phyloP scores from a whole-genome alignment of 1,139 yeast species.

The Candida albicans region DNA sequence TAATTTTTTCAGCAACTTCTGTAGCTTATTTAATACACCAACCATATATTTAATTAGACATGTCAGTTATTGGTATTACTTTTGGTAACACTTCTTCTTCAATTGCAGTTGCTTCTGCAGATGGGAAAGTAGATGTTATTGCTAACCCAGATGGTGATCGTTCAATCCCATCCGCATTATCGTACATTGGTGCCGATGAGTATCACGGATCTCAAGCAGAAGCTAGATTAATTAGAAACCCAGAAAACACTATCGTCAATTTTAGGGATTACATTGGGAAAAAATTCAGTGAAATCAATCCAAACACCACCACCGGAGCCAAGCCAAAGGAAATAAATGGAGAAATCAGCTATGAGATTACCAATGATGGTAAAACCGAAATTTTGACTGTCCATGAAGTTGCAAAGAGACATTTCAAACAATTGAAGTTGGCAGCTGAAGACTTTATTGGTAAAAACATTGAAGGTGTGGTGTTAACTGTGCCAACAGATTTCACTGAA shows the following conservation, averaged over 20 bases:
- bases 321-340: conserved; percentile 71
- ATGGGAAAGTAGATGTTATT: conserved; percentile 93
- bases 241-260: conserved; percentile 81
- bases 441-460: conserved; percentile 84
- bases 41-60: conserved; percentile 8
- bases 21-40: neutral
- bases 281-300: conserved; percentile 66
- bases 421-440: conserved; percentile 84
- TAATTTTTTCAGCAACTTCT: neutral
- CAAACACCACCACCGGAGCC: conserved; percentile 59
- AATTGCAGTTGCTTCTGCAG: conserved; percentile 84
- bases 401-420: conserved; percentile 78
- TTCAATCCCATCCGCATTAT: conserved; percentile 87
- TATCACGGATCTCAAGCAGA: conserved; percentile 97
- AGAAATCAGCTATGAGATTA: conserved; percentile 65
- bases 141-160: conserved; percentile 99
- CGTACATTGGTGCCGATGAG: conserved; percentile 93
- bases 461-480: conserved; percentile 83
- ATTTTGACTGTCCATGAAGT: conserved; percentile 71
- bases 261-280: conserved; percentile 93
- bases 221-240: conserved; percentile 88
- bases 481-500: conserved; percentile 85
- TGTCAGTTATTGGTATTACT: conserved; percentile 83
- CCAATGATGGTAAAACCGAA: conserved; percentile 45
- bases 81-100: conserved; percentile 97